These are phyloP conservation scores for Rhodotorula kratochvilovae DNA, from an alignment of 768 basidiomycete genomes.

Conservation along the genomic window DNA sequence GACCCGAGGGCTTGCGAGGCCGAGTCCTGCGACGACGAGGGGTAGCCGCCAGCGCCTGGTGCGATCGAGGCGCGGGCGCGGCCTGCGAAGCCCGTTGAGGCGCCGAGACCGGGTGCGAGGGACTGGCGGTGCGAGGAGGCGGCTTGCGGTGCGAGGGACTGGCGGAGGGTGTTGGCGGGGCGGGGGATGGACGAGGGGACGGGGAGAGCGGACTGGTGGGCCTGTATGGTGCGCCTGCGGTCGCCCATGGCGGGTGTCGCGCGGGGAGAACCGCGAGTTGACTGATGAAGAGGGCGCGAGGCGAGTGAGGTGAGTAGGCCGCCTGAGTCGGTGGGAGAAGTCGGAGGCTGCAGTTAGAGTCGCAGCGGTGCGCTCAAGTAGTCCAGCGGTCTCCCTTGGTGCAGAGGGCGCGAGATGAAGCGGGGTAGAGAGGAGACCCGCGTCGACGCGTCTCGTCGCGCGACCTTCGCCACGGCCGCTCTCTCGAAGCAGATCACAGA, in stretches of 20 bases:
- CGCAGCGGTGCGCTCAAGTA: background rate
- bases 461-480: too few species aligned
- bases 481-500: too few species aligned
- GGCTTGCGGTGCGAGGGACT: conserved; percentile 19
- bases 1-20: background rate
- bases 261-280: background rate
- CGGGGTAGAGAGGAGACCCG: background rate
- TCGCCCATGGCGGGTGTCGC: conserved; percentile 15
- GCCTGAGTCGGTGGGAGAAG: background rate
- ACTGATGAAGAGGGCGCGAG: background rate
- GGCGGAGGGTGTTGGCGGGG: conserved; percentile 17
- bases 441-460: background rate
- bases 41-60: background rate
- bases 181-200: conserved; percentile 35
- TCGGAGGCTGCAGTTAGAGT: background rate
- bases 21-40: background rate
- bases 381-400: too few species aligned
- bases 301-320: background rate
- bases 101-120: conserved; percentile 1
- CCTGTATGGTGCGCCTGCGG: conserved; percentile 31
- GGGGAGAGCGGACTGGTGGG: background rate
- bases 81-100: background rate
- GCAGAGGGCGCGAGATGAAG: background rate
- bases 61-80: conserved; percentile 8
- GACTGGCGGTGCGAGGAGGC: conserved; percentile 3